These are phyloP conservation scores for Gymnopilus junonius DNA, from an alignment of 768 basidiomycete genomes.

Conservation along the genomic window DNA sequence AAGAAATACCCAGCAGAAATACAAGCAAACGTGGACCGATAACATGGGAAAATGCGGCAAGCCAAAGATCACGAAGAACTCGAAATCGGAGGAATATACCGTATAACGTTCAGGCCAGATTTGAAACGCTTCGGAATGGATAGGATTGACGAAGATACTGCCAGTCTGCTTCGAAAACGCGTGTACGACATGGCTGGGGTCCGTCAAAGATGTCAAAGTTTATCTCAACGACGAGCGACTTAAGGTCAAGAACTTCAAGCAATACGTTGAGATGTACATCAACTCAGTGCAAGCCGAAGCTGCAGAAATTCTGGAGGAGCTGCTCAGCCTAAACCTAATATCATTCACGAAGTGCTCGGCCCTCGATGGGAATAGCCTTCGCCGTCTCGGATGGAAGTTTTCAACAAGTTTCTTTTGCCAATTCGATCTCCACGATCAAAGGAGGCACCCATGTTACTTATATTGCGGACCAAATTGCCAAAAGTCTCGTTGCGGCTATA, in stretches of 20 bases:
- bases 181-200: constrained; percentile 99
- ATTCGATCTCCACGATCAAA: constrained; percentile 95
- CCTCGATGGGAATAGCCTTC: constrained; percentile 96
- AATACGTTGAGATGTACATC: constrained; percentile 95
- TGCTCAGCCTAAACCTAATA: constrained; percentile 70
- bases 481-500: constrained; percentile 79
- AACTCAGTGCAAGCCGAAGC: constrained; percentile 75
- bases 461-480: constrained; percentile 89
- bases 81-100: constrained; percentile 91
- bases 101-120: constrained; percentile 92
- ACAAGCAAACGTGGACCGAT: constrained; percentile 91
- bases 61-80: constrained; percentile 93
- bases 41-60: constrained; percentile 91
- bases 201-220: constrained; percentile 89
- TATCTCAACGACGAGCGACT: constrained; percentile 90
- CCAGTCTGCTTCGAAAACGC: constrained; percentile 87
- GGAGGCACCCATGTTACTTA: constrained; percentile 92
- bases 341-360: constrained; percentile 82
- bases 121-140: constrained; percentile 92
- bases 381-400: constrained; percentile 91
- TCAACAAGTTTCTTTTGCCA: constrained; percentile 96
- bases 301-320: constrained; percentile 77
- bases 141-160: constrained; percentile 87
- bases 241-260: constrained; percentile 94
- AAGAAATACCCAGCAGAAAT: constrained; percentile 85